Evolutionary conservation across 805 yeast genomes (phyloP), one percentile per base, ranked within the genome.

Genomic region (Myxozyma udenii): DNA sequence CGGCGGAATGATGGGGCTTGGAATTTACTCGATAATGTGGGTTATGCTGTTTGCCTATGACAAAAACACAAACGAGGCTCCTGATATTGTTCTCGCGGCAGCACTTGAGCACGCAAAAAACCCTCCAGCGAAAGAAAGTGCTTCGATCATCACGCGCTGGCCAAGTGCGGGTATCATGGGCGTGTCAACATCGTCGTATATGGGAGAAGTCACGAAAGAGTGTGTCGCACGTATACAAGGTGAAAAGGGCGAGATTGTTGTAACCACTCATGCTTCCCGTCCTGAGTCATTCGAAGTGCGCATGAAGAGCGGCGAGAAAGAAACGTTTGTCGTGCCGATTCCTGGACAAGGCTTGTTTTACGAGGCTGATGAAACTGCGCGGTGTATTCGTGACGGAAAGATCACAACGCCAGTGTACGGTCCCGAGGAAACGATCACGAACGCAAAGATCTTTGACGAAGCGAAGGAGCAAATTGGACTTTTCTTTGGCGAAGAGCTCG

Each of bases 1-100:
- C n/a, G 84, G 85, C 24, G 76, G 81, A 0, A 63, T 78, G 35
- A 70, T 79, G 55, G 84, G 80, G 62, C 68, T 78, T 47, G 83
- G 84, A 2, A 72, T 79, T 42, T 80, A 80, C 54, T 67, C 78
- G 3, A 56, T 78, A 45, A 78, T 79, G 3, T 78, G 66, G 66
- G 43, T 47, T 12, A 57, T 54, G 40, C 12, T 61, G 45, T 36
- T 50, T 12, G 55, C 51, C 28, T 61, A 44, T 41, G 41, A 46
- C 18, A 18, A 30, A 3, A 37, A 35, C 22, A 28, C 16, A 14
- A 38, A 38, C 21, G n/a, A n/a, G n/a, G 41, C 39, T 2, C 55
- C 57, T 14, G 32, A 25, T 5, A 37, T 40, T 6, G 9, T 51
- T n/a, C 44, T 33, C 19, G 42, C 54, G 2, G 45, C 28, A 6